Conservation (phyloP, 441 rosid genomes). For the Euphorbia schlechtendalii region DNA sequence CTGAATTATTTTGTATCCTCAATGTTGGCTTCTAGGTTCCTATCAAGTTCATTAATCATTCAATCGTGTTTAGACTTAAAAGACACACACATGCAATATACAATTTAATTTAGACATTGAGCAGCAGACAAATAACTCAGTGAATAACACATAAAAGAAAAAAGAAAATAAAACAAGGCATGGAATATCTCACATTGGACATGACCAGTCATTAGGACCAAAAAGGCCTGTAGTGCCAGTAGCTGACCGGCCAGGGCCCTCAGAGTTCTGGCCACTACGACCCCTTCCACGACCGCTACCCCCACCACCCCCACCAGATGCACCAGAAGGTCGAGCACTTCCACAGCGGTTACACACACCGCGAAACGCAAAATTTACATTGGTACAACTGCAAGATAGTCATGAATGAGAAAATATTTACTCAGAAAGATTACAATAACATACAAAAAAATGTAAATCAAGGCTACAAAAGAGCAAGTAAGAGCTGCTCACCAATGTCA, state of each 20-base stretch:
- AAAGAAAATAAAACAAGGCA: background rate
- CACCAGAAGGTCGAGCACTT: conserved; percentile 89
- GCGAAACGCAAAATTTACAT: conserved; percentile 93
- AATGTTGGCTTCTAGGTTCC: too few species aligned
- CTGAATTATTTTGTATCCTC: too few species aligned
- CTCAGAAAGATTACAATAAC: conserved; percentile 12
- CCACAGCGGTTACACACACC: conserved; percentile 96
- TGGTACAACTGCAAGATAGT: conserved; percentile 70
- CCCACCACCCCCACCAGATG: conserved; percentile 62
- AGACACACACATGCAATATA: too few species aligned
- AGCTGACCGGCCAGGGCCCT: conserved; percentile 40
- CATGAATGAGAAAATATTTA: conserved; percentile 21
- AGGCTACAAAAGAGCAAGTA: conserved; percentile 54
- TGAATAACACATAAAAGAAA: background rate
- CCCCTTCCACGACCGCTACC: conserved; percentile 85
- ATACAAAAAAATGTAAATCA: background rate
- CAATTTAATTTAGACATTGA: background rate
- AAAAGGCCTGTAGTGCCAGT: conserved; percentile 72
- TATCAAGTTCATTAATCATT: too few species aligned
- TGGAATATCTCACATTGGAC: conserved; percentile 76
- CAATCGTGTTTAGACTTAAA: too few species aligned
- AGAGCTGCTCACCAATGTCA: conserved; percentile 98
- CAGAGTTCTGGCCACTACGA: conserved; percentile 50
- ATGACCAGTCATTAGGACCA: conserved; percentile 99
- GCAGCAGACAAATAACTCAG: background rate